Percentiles rank a stretch among this genome's conserved stretches.
Evolutionary conservation across 148 eudicot species (phyloP).

Genomic region (Chenopodium berlandieri): DNA sequence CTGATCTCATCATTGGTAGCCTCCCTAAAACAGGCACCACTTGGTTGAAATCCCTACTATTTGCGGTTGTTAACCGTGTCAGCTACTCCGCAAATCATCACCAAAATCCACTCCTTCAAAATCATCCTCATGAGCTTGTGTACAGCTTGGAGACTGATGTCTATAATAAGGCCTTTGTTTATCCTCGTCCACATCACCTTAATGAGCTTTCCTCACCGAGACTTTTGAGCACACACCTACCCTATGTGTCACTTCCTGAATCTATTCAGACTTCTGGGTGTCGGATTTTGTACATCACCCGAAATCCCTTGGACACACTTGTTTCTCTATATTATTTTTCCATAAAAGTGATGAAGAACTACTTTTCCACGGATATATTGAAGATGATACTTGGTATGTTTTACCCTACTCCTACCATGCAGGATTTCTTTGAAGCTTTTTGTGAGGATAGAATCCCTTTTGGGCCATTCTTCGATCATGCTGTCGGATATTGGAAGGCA

Average conservation of each 20-base stretch:
- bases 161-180: slow-evolving; percentile 15
- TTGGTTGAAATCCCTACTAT: slow-evolving; percentile 21
- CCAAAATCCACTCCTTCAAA: not conserved
- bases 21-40: slow-evolving; percentile 14
- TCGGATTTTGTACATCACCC: slow-evolving; percentile 18
- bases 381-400: slow-evolving; percentile 17
- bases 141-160: slow-evolving; percentile 18
- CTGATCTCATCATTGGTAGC: slow-evolving; percentile 8
- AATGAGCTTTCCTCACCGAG: slow-evolving; percentile 4
- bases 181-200: slow-evolving; percentile 19
- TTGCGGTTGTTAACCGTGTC: not conserved
- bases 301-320: slow-evolving; percentile 20
- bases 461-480: slow-evolving; percentile 19
- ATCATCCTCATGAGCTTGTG: slow-evolving; percentile 21
- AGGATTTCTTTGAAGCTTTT: slow-evolving; percentile 11
- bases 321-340: slow-evolving; percentile 22
- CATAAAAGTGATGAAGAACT: slow-evolving; percentile 10
- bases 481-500: slow-evolving; percentile 15
- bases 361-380: not conserved
- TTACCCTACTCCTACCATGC: slow-evolving; percentile 1
- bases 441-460: slow-evolving; percentile 11
- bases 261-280: slow-evolving; percentile 14
- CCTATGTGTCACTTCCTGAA: slow-evolving; percentile 13
- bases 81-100: not conserved
- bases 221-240: slow-evolving; percentile 10